Percentiles rank a stretch among this genome's conserved stretches.
Conservation (phyloP, 345 rosid genomes). For the Firmiana major region DNA sequence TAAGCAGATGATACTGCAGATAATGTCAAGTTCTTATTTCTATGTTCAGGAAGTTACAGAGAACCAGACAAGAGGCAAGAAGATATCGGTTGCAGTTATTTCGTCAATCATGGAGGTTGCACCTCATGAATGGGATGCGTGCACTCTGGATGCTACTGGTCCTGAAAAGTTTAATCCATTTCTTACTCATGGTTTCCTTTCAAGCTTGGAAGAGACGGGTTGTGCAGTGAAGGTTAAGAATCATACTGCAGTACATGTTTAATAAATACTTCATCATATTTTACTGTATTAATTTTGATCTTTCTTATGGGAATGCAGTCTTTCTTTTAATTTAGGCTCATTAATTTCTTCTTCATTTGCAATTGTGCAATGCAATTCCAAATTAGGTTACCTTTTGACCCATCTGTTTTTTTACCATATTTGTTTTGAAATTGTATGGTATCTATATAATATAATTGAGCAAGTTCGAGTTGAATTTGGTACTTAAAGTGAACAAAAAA, state of each 20-base stretch:
- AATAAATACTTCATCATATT: neutral
- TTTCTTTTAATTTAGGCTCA: neutral
- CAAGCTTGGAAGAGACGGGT: slow-evolving; percentile 73
- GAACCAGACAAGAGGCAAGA: slow-evolving; percentile 25
- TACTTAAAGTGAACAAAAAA: neutral
- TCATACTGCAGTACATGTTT: neutral
- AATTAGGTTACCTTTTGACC: neutral
- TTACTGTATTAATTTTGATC: neutral
- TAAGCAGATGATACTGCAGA: neutral
- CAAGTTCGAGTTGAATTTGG: neutral
- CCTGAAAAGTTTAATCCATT: slow-evolving; percentile 73
- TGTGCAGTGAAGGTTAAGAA: slow-evolving; percentile 63
- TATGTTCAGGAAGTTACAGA: slow-evolving; percentile 38
- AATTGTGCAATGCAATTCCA: neutral
- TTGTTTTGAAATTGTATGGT: neutral
- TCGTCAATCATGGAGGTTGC: slow-evolving; percentile 72
- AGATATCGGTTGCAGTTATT: slow-evolving; percentile 51
- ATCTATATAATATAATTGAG: neutral
- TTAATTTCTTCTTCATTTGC: neutral
- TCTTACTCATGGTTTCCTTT: slow-evolving; percentile 73
- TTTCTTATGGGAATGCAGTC: slow-evolving; percentile 6
- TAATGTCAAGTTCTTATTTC: slow-evolving; percentile 15
- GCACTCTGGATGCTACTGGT: slow-evolving; percentile 68
- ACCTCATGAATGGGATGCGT: slow-evolving; percentile 71
- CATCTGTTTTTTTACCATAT: neutral